phyloP scores from a whole-genome alignment of 2,329 filamentous ascomycete genomes.

The Paecilomyces variotii region DNA sequence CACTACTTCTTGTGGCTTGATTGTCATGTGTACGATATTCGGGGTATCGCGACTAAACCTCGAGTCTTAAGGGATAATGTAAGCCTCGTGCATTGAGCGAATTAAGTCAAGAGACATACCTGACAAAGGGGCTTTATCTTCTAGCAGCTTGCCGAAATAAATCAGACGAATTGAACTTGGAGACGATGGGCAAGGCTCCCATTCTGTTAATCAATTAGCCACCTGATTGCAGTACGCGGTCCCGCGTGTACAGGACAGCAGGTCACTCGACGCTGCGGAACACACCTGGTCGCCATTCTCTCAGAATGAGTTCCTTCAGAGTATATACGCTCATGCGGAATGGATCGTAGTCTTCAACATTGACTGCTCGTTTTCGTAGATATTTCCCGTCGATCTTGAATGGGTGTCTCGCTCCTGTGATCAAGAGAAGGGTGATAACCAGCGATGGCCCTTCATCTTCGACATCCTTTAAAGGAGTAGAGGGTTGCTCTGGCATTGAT shows the following conservation, averaged over 20 bases:
- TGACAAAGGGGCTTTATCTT: conserved; percentile 77
- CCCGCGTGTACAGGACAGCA: conserved; percentile 3
- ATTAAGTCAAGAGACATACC: conserved; percentile 47
- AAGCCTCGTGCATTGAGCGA: conserved; percentile 3
- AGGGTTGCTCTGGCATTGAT: background rate
- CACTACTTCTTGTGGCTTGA: conserved; percentile 74
- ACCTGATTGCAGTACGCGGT: background rate
- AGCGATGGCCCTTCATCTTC: conserved; percentile 30
- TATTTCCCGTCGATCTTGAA: conserved; percentile 88
- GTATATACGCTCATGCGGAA: conserved; percentile 90
- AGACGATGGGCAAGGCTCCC: conserved; percentile 78
- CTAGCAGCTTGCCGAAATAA: conserved; percentile 81
- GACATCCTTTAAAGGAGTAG: conserved; percentile 24
- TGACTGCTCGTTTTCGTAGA: conserved; percentile 69
- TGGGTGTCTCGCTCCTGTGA: conserved; percentile 73
- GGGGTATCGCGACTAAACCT: conserved; percentile 65
- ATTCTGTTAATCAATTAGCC: conserved; percentile 45
- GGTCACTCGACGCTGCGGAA: background rate
- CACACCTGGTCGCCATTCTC: conserved; percentile 75
- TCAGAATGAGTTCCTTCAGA: conserved; percentile 84
- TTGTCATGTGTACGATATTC: conserved; percentile 91
- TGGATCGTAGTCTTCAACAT: conserved; percentile 68
- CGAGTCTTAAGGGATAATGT: conserved; percentile 52
- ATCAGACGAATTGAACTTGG: conserved; percentile 87
- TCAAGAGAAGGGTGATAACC: conserved; percentile 71